Percentiles rank a stretch among this genome's conserved stretches.
Conservation (phyloP, 1,284 basidiomycete species). For the Mycocalia duriaeana region DNA sequence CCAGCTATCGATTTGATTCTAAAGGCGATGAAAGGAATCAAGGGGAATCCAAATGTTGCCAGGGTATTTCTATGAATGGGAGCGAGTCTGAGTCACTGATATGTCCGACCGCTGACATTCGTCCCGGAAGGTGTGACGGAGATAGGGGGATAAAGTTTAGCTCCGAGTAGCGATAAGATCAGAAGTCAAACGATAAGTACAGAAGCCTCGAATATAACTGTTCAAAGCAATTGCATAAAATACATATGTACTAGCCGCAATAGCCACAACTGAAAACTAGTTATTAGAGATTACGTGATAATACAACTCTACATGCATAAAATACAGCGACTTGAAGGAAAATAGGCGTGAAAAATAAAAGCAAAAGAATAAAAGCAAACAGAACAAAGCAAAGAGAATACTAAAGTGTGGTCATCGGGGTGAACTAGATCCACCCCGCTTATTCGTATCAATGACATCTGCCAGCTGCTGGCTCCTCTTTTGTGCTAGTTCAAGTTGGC, state of each 20-base stretch:
- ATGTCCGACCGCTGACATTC: not conserved
- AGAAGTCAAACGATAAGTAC: no score
- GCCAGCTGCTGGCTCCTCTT: constrained; percentile 63
- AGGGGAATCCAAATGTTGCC: not conserved
- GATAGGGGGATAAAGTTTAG: no score
- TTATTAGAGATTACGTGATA: not conserved
- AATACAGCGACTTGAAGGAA: not conserved
- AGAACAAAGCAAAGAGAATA: not conserved
- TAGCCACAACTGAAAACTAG: no score
- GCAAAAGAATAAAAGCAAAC: not conserved
- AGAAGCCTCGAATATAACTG: no score
- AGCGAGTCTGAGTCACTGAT: no score
- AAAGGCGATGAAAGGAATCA: not conserved
- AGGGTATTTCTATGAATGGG: not conserved
- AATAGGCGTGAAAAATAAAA: not conserved
- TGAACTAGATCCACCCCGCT: not conserved
- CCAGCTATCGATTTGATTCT: not conserved
- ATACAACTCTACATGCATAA: not conserved
- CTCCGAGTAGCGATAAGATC: no score
- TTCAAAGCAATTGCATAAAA: not conserved
- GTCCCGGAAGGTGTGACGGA: no score
- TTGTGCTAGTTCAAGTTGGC: constrained; percentile 66
- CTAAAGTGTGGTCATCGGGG: not conserved
- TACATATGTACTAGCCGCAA: no score
- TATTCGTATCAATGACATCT: constrained; percentile 52